Conservation (phyloP, 2,329 filamentous ascomycete species). For the Fusarium nisikadoi region DNA sequence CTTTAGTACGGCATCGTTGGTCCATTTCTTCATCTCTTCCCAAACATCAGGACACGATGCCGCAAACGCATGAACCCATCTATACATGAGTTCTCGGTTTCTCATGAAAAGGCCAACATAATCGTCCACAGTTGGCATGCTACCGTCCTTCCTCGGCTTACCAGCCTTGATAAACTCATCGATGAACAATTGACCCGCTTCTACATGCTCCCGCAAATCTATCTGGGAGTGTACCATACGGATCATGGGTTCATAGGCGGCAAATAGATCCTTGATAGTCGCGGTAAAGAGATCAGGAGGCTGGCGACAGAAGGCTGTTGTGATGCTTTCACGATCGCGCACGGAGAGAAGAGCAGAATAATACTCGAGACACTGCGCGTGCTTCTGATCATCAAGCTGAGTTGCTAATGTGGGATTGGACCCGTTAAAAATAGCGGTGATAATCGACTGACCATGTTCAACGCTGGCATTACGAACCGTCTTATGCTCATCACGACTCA, state of each 20-base stretch:
- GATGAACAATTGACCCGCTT: constrained; percentile 74
- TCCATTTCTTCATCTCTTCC: constrained; percentile 69
- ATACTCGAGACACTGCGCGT: constrained; percentile 74
- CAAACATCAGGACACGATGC: constrained; percentile 74
- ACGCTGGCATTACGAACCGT: constrained; percentile 66
- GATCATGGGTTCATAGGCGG: constrained; percentile 80
- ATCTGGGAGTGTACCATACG: constrained; percentile 76
- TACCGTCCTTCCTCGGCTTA: constrained; percentile 54
- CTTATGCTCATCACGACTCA: constrained; percentile 66
- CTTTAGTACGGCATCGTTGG: constrained; percentile 64
- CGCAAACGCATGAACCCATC: constrained; percentile 76
- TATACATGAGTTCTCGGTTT: constrained; percentile 72
- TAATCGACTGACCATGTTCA: constrained; percentile 66
- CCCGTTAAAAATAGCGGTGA: constrained; percentile 71
- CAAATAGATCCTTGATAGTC: constrained; percentile 70
- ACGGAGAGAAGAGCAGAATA: constrained; percentile 76
- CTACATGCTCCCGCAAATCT: constrained; percentile 75
- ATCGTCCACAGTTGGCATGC: constrained; percentile 73
- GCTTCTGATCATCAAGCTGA: constrained; percentile 67
- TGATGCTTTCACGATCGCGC: constrained; percentile 78
- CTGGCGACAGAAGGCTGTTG: constrained; percentile 72
- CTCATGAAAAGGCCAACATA: constrained; percentile 74
- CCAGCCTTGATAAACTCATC: constrained; percentile 74
- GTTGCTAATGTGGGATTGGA: constrained; percentile 58
- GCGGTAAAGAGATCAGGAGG: constrained; percentile 79